Percentiles rank a stretch among this genome's conserved stretches.
These are phyloP conservation scores for Erodium texanum DNA, from an alignment of 441 rosid species.

Conservation along the genomic window DNA sequence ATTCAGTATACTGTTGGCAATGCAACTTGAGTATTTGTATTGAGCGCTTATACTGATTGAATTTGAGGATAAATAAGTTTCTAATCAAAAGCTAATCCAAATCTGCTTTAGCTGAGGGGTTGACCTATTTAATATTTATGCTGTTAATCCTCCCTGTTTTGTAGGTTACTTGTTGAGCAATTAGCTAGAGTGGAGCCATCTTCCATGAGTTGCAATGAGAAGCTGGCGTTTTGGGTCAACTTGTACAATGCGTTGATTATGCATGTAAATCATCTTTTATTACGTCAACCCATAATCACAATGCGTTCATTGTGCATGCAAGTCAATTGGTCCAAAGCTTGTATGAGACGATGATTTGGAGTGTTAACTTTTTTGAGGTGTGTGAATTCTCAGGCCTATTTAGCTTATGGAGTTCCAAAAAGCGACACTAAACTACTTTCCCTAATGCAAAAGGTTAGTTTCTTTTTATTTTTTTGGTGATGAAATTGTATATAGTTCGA, in stretches of 20 bases:
- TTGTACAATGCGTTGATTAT: conserved; percentile 50
- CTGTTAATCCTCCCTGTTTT: conserved; percentile 10
- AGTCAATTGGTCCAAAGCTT: neutral
- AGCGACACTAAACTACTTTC: conserved; percentile 48
- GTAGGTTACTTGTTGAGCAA: conserved; percentile 56
- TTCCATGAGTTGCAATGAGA: conserved; percentile 39
- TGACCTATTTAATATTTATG: neutral
- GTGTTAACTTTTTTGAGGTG: conserved; percentile 9
- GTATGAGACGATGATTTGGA: neutral
- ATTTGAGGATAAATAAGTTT: neutral
- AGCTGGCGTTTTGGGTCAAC: conserved; percentile 70
- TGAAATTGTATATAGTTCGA: neutral
- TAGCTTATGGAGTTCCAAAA: conserved; percentile 64
- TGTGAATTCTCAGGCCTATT: conserved; percentile 40
- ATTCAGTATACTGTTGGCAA: neutral
- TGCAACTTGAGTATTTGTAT: neutral
- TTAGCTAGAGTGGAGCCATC: conserved; percentile 45
- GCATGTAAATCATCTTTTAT: too few species aligned
- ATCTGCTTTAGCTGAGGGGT: neutral
- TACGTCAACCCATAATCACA: too few species aligned
- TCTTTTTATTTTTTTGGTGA: conserved; percentile 1
- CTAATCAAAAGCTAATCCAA: neutral
- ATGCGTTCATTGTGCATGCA: conserved; percentile 29
- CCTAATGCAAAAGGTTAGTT: conserved; percentile 57
- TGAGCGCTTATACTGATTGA: neutral